These are phyloP conservation scores for Fusarium protoensiforme DNA, from an alignment of 2,329 filamentous ascomycete genomes.

Conservation along the genomic window DNA sequence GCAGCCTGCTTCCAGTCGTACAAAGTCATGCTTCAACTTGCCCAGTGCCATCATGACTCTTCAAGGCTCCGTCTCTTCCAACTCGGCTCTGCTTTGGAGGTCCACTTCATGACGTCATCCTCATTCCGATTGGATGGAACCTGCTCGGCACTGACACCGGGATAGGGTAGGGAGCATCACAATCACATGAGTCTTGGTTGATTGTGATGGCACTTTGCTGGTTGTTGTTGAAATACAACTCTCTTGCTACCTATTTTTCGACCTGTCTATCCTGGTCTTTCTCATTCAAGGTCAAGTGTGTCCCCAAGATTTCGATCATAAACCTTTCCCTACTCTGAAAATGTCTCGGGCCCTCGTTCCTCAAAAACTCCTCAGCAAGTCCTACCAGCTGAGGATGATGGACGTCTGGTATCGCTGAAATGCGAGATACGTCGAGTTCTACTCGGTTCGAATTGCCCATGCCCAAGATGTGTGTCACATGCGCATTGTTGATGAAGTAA, in stretches of 20 bases:
- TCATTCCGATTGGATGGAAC: neutral
- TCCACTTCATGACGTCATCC: neutral
- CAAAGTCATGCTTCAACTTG: neutral
- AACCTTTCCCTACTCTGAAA: slow-evolving; percentile 31
- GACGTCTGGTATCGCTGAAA: slow-evolving; percentile 1
- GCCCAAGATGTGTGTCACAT: neutral
- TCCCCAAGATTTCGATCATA: slow-evolving; percentile 28
- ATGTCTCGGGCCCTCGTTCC: slow-evolving; percentile 2
- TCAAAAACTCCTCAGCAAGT: slow-evolving; percentile 9
- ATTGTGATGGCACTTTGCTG: neutral
- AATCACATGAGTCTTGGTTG: neutral
- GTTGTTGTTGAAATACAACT: neutral
- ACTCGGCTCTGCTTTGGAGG: neutral
- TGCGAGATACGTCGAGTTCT: neutral
- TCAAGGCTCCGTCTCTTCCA: neutral
- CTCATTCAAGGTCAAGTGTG: slow-evolving; percentile 4
- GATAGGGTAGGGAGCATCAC: neutral
- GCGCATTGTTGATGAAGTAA: slow-evolving; percentile 6
- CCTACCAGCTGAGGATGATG: slow-evolving; percentile 12
- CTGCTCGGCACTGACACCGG: neutral
- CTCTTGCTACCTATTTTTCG: slow-evolving; percentile 3
- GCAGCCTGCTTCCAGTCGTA: neutral
- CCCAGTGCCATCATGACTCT: neutral
- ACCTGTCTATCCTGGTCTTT: accelerated
- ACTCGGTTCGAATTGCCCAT: neutral